Conservation (phyloP, 2,329 filamentous ascomycete species). For the Ophiostoma pallidulum region DNA sequence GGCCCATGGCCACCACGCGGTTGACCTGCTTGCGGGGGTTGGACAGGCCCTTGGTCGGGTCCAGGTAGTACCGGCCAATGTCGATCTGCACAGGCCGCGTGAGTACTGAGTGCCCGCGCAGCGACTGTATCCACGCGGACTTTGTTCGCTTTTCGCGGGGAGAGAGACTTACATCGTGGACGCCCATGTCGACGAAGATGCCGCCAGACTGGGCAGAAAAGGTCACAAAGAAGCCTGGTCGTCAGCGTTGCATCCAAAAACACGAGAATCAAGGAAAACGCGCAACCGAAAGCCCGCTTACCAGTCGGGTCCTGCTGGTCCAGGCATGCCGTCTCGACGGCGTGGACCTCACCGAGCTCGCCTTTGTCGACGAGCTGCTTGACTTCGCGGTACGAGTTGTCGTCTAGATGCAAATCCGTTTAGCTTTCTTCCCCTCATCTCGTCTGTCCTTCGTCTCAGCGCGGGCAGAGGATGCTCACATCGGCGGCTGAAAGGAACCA, state of each 20-base stretch:
- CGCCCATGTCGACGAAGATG: slow-evolving; percentile 10
- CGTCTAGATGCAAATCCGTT: background rate
- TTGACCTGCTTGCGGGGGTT: slow-evolving; percentile 25
- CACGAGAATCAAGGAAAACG: no score
- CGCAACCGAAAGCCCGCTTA: no score
- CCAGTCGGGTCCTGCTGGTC: slow-evolving; percentile 10
- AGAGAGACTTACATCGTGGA: no score
- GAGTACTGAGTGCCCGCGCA: no score
- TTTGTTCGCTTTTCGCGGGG: no score
- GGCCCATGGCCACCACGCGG: slow-evolving; percentile 23
- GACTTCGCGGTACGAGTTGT: slow-evolving; percentile 1
- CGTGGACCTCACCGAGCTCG: slow-evolving; percentile 7
- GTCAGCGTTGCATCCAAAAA: no score
- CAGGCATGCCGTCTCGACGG: slow-evolving; percentile 5
- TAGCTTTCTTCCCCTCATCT: no score
- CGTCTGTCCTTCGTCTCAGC: no score
- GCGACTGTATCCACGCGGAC: no score
- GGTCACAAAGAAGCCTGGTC: slow-evolving; percentile 10
- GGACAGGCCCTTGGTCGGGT: slow-evolving; percentile 12
- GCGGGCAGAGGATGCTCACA: background rate
- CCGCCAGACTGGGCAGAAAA: slow-evolving; percentile 9
- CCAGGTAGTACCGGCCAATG: slow-evolving; percentile 10
- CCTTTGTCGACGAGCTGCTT: slow-evolving; percentile 5
- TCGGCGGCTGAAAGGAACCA: slow-evolving; percentile 6
- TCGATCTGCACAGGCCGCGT: no score